Base-by-base conservation (phyloP, 2,329 filamentous ascomycete genomes). In the Calonectria montana region DNA sequence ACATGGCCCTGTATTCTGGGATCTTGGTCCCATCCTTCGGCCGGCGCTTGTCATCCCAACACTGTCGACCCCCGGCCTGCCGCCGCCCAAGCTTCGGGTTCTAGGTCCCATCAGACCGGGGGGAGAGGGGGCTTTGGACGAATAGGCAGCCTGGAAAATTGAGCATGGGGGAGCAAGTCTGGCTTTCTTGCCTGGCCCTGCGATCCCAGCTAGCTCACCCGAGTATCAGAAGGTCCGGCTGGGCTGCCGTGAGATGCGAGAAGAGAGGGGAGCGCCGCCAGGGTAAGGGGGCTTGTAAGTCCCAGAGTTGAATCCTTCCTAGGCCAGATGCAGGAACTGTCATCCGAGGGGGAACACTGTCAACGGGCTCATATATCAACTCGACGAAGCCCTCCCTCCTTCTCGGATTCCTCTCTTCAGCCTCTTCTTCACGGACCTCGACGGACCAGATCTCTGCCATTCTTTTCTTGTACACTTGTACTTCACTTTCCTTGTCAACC, bases 371-470 rank as follows among this genome's bases (percentile, higher is more conserved):
- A 67, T 79, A 80, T 80, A 80, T 79, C 76, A 74, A 76, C 72
- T 74, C 63, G 47, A 62, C 64, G 31, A 69, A 37, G 66, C 61
- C 63, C 55, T 67, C 25, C 18, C 31, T 43, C 16, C 43, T 27
- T n/a, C 31, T 55, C 12, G 57, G 23, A n/a, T 18, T 10, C 21
- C 41, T 55, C 25, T 29, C 67, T 31, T 70, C 70, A 78, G 69
- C 77, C 74, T 75, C 75, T 75, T 73, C 73, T 74, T 78, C 74
- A 77, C 72, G 78, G 78, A 79, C 78, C 78, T 80, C 73, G 78
- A 80, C 71, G 78, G 78, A 80, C 78, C 78, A 80, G 77, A 80
- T 78, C 65, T 59, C 74, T 71, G 74, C 73, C 78, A 75, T 80
- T 80, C 77, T 75, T 80, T 79, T 80, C 75, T 79, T 76, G 75